Base-by-base conservation (phyloP, 2,329 filamentous ascomycete genomes). In the Sclerotinia trifoliorum region DNA sequence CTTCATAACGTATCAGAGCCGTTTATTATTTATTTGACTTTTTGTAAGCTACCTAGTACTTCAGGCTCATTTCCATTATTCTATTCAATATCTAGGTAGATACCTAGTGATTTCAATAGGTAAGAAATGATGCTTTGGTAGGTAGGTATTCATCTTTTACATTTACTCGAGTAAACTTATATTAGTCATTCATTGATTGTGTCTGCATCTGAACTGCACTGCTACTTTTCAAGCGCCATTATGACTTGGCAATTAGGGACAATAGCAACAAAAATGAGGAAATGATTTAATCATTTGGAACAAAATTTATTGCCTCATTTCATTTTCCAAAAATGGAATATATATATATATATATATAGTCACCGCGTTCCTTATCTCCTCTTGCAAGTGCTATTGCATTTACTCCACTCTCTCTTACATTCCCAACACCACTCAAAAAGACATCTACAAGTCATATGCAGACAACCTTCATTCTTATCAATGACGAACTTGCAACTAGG, bases 391-490 rank as follows among this genome's bases (percentile, higher is more conserved):
- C 67, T 70, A 8, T 66, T 69, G 69, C 72, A 74, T 5, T 61
- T 51, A 17, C 49, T 61, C 73, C 72, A 74, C 21, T 73, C 69
- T 35, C 69, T 65, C 54, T 69, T 64, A 70, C 75, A 77, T 24
- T 67, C 71, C 68, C 75, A 77, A 65, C 75, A 77, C 73, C 74
- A 77, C 29, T 76, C 69, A 21, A 67, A 60, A 24, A 70, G 54
- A 70, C 75, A 77, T 26, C 68, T 69, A 70, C 75, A 77, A 15
- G 71, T 76, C 72, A 77, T 77, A 63, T 77, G 75, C 11, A 77
- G 65, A 70, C 75, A 77, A 1, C 75, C 76, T 35, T 72, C 69
- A 7, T 61, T 73, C 64, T 71, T 72, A 63, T 76, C 74, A 39
- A 77, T 67, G 17, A 77, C 72, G 21, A 69, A 62, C 11, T 70